Evolutionary conservation across 2,329 filamentous ascomycete species (phyloP).

Genomic region (Drechslerella coelobrocha): DNA sequence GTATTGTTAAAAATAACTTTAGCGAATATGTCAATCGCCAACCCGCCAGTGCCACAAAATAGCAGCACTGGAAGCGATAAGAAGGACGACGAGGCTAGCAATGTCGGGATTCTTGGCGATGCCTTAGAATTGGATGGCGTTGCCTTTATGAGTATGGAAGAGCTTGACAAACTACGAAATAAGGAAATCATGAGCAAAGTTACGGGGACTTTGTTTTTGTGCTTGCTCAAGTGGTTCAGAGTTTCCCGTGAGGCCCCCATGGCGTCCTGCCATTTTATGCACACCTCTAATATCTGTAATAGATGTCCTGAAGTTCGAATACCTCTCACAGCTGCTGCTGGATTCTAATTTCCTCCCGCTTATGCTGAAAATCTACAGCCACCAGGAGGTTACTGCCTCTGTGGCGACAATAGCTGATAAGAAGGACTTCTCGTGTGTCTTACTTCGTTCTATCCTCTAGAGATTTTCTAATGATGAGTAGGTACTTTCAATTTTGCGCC

Average conservation of each 20-base stretch:
- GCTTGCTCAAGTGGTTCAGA: constrained; percentile 96
- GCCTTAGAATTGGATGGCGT: constrained; percentile 34
- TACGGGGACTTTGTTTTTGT: constrained; percentile 82
- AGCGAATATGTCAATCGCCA: constrained; percentile 83
- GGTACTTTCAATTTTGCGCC: constrained; percentile 92
- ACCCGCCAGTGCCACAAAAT: constrained; percentile 57
- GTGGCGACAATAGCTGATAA: constrained; percentile 50
- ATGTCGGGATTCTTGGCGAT: constrained; percentile 42
- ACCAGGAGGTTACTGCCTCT: constrained; percentile 80
- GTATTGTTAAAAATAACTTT: constrained; percentile 89
- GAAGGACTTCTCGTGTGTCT: constrained; percentile 43
- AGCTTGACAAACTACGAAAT: constrained; percentile 79
- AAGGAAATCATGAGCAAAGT: constrained; percentile 91
- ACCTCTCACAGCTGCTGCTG: constrained; percentile 87
- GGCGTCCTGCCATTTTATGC: not conserved
- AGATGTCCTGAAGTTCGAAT: constrained; percentile 96
- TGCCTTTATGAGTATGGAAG: constrained; percentile 64
- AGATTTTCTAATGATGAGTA: constrained; percentile 57
- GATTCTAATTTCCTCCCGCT: constrained; percentile 95
- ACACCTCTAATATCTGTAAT: constrained; percentile 51
- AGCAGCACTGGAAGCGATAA: constrained; percentile 21
- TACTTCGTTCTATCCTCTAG: not conserved
- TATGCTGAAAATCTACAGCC: constrained; percentile 88
- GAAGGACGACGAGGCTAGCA: constrained; percentile 47
- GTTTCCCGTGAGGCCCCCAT: constrained; percentile 75